Evolutionary conservation across 805 yeast genomes (phyloP), one percentile per base, ranked within the genome.

Genomic region (Monosporozyma unispora): DNA sequence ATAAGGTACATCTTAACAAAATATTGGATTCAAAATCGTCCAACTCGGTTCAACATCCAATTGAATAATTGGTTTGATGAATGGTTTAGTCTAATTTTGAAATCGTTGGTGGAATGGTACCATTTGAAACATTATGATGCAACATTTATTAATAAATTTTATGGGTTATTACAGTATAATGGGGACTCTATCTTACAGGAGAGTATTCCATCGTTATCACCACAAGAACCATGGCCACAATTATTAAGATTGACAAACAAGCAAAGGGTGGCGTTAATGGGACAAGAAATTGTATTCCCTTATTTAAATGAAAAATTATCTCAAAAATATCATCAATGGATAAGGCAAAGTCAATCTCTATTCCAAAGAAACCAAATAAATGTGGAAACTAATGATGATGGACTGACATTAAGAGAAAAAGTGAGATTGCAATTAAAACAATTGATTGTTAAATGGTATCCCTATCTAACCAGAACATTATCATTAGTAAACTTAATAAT

Each of bases 91-190:
- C 63, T 83, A 3, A 51, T 78, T 2, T 52, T 83, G 2, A 70
- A 90, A 58, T 80, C 85, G 0, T 50, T 76, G 3, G 69, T 91
- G 1, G 97, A 93, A 64, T 80, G 80, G 72, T 74, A 77, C 53
- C 86, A 82, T 56, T 64, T 91, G 45, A 76, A 70, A 47, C 72
- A 73, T 45, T 86, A 93, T 87, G 90, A 87, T 58, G 79, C 95
- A 0, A 79, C 93, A 2, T 87, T 91, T 59, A 87, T 95, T 0
- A 97, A 91, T 64, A 85, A 86, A 61, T 91, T 91, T 62, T 91
- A 91, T 61, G 98, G 97, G 1, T 68, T 91, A 54, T 88, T 88
- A 60, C 42, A 39, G 21, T 39, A 39, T 39, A 39, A 39, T 39
- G 42, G 42, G 27, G 14, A 39, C 7, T 39, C 42, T n/a, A 39